Conservation (phyloP, 2,329 filamentous ascomycete genomes). For the Rhynchosporium graminicola region DNA sequence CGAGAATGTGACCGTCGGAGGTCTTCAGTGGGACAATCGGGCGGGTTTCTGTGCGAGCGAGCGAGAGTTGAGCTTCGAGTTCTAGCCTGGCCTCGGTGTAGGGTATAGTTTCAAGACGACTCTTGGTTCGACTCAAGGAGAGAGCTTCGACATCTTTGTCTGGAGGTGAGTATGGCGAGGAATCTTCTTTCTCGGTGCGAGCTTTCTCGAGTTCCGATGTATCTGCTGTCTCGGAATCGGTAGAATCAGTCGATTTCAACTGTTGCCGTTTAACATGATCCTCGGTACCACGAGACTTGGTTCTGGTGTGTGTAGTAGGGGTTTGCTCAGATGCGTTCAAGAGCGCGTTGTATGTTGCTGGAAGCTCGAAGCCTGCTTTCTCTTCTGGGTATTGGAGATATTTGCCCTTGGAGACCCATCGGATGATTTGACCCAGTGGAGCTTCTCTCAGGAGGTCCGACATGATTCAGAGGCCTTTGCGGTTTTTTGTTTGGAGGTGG, state of each 20-base stretch:
- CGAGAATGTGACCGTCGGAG: conserved; percentile 51
- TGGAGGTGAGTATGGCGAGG: conserved; percentile 18
- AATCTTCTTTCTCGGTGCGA: conserved; percentile 29
- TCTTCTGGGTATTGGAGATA: conserved; percentile 63
- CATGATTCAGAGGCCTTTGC: conserved; percentile 14
- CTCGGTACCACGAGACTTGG: conserved; percentile 11
- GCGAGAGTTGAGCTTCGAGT: conserved; percentile 42
- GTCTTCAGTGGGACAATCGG: conserved; percentile 48
- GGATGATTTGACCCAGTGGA: conserved; percentile 59
- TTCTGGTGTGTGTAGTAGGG: conserved; percentile 9
- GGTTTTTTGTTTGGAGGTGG: neutral
- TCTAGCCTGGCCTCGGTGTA: conserved; percentile 44
- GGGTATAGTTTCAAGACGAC: conserved; percentile 35
- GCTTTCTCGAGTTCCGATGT: conserved; percentile 32
- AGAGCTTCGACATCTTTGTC: conserved; percentile 25
- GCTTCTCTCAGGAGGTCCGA: conserved; percentile 53
- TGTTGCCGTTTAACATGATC: conserved; percentile 19
- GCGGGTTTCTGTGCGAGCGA: conserved; percentile 45
- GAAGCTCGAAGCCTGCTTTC: conserved; percentile 53
- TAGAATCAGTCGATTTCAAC: conserved; percentile 25
- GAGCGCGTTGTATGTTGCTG: conserved; percentile 43
- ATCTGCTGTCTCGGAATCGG: conserved; percentile 16
- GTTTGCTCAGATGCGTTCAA: conserved; percentile 31
- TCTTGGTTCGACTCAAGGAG: conserved; percentile 30
- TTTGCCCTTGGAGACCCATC: conserved; percentile 53